Base-by-base conservation (phyloP, 140 eudicot genomes). In the Flaveria floridana region DNA sequence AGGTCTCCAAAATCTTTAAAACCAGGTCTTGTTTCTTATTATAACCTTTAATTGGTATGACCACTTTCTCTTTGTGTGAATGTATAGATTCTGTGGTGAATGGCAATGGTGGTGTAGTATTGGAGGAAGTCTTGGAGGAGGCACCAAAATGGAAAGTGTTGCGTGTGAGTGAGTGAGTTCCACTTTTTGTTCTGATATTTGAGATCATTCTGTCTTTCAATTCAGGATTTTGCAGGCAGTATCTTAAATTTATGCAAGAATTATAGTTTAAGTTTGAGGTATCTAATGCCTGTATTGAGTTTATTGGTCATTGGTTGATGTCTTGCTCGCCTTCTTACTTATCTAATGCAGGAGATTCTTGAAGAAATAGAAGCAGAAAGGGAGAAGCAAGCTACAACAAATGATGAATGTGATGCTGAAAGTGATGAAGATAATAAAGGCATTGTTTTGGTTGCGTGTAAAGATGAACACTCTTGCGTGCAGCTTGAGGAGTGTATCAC, bases 101-200 rank as follows among this genome's bases (percentile, higher is more conserved):
- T 72, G 78, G 78, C 70, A 73, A 70, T 75, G 70, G 80, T 64
- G 71, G 65, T 18, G 76, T 83, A 26, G 65, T 84, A 72, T 79
- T 94, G 88, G 91, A 84, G 80, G 99, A 94, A 82, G 81, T 82
- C 71, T 81, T 94, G 85, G 99, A 93, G 81, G 96, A 85, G 83
- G 85, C 99, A 70, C 99, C 99, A 68, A 94, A 94, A 85, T 94
- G 99, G 99, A 94, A 94, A 83, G 94, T 88, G 61, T 94, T 94
- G 82, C 97, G 83, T 86, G 98, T 93, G 97, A 92, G 96, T 92
- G 98, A 86, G 96, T 89, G 92, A 90, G 85, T 88, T 86, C 53
- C 56, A 75, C 66, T 78, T 82, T 74, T 76, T 78, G 37, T 80
- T 58, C 21, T 25, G 2, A 56, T 74, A 8, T 26, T 16, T 50